phyloP scores from a whole-genome alignment of 352 stramenopile genomes.

The Globisporangium acanthophoron region DNA sequence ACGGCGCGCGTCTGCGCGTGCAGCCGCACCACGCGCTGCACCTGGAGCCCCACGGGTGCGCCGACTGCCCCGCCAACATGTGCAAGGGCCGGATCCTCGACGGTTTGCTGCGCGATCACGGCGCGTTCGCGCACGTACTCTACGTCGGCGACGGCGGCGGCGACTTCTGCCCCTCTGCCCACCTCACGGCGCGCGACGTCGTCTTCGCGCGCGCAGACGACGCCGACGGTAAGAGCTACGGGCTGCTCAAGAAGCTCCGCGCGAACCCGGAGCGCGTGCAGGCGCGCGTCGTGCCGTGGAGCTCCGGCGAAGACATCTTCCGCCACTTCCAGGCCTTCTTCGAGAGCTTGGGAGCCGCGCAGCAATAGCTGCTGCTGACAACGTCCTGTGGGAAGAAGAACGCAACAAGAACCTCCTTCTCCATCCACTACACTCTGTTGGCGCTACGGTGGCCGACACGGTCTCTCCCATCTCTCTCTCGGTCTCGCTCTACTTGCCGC shows the following conservation, averaged over 20 bases:
- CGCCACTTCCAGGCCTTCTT: slow-evolving; percentile 29
- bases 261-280: slow-evolving; percentile 25
- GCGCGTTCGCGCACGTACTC: slow-evolving; percentile 35
- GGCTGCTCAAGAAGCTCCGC: slow-evolving; percentile 47
- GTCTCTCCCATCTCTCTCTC: not conserved
- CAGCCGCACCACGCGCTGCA: slow-evolving; percentile 42
- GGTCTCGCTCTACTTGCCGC: not conserved
- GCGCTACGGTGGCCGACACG: not conserved
- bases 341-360: not conserved
- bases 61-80: slow-evolving; percentile 68
- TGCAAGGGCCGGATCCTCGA: slow-evolving; percentile 77
- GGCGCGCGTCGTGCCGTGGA: slow-evolving; percentile 52
- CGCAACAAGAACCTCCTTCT: not conserved
- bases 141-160: slow-evolving; percentile 71
- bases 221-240: slow-evolving; percentile 37
- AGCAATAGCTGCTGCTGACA: not conserved
- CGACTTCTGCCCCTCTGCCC: slow-evolving; percentile 61
- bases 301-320: slow-evolving; percentile 58
- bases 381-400: not conserved
- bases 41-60: slow-evolving; percentile 40
- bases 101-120: slow-evolving; percentile 22
- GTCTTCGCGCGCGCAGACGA: slow-evolving; percentile 62
- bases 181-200: slow-evolving; percentile 37
- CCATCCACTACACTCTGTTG: not conserved
- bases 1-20: slow-evolving; percentile 34